A percentile compares a stretch with the other conserved stretches of the same genome.
These are phyloP conservation scores for Cicer chorassanicum DNA, from an alignment of 306 rosid genomes.

Conservation along the genomic window DNA sequence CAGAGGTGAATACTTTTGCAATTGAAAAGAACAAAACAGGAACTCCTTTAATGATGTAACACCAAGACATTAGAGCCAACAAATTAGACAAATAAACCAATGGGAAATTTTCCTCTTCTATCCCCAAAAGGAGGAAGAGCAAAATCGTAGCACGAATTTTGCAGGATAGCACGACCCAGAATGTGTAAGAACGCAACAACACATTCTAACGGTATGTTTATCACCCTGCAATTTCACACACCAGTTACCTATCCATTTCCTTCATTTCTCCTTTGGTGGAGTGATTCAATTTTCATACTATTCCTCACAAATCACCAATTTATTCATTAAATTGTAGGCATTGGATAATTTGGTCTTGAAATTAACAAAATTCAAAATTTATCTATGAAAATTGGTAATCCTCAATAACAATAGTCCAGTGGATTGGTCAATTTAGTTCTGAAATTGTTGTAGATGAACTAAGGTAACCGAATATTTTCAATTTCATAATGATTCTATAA, in stretches of 20 bases:
- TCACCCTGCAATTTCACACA: conserved; percentile 17
- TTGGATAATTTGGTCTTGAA: neutral
- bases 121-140: neutral
- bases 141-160: neutral
- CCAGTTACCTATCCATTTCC: neutral
- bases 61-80: neutral
- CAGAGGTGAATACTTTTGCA: neutral
- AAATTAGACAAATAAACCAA: conserved; percentile 4
- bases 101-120: neutral
- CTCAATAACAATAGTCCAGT: neutral
- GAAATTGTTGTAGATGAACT: neutral
- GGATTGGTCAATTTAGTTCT: neutral
- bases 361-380: neutral
- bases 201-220: neutral
- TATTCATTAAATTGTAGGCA: neutral
- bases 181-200: neutral
- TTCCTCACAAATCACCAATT: neutral
- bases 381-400: neutral
- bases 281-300: neutral
- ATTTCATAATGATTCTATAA: neutral
- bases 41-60: too few relatives aligned
- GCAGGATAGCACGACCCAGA: neutral
- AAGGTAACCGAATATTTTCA: neutral
- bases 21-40: neutral
- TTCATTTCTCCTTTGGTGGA: neutral